Evolutionary conservation across 2,329 filamentous ascomycete species (phyloP).

Genomic region (Penicillium sp.): DNA sequence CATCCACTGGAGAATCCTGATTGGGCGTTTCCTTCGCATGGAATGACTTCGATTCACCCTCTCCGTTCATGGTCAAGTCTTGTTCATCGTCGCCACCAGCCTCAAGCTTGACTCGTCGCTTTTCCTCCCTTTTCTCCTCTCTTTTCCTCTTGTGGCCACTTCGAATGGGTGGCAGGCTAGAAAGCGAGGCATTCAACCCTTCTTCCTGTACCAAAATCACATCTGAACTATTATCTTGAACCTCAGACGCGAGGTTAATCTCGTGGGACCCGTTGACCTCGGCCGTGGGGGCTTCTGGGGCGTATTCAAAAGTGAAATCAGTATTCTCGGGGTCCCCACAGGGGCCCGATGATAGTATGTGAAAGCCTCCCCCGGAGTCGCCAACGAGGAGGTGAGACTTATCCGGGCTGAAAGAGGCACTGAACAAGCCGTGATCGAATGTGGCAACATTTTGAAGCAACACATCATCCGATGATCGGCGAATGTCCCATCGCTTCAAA

Average conservation of each 20-base stretch:
- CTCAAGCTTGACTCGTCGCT: not conserved
- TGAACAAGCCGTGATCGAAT: slow-evolving; percentile 58
- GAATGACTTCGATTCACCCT: not conserved
- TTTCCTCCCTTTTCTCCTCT: not conserved
- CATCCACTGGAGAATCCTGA: not conserved
- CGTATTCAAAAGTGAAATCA: slow-evolving; percentile 29
- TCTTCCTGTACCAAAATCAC: no score
- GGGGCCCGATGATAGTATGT: slow-evolving; percentile 49
- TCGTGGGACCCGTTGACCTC: not conserved
- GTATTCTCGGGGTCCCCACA: slow-evolving; percentile 21
- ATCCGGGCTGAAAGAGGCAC: slow-evolving; percentile 59
- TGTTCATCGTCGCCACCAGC: no score
- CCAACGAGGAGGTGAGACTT: slow-evolving; percentile 58
- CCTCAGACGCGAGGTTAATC: not conserved
- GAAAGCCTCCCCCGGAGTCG: slow-evolving; percentile 58
- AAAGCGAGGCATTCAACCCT: no score
- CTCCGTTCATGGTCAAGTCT: not conserved
- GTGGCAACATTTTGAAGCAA: slow-evolving; percentile 54
- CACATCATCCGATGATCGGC: slow-evolving; percentile 52
- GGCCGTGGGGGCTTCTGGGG: slow-evolving; percentile 12
- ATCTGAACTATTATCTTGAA: no score
- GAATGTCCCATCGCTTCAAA: slow-evolving; percentile 62
- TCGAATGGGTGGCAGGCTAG: no score
- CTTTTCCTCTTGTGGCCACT: no score
- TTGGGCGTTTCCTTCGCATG: not conserved